These are phyloP conservation scores for Penicillium sp. DNA, from an alignment of 2,329 filamentous ascomycete species.

Conservation along the genomic window DNA sequence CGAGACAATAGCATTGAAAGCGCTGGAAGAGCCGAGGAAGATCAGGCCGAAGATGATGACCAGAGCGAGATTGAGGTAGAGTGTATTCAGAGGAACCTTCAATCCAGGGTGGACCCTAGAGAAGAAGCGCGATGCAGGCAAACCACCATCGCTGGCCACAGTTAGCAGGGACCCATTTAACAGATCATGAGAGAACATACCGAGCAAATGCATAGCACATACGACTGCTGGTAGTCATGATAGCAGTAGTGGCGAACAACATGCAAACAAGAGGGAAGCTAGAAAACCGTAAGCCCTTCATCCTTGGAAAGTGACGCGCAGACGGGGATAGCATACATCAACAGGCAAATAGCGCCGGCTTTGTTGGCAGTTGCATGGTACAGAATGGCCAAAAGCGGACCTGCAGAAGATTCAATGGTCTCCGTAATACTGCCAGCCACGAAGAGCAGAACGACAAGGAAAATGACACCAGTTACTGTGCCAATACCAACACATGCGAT, in stretches of 20 bases:
- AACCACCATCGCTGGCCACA: constrained; percentile 59
- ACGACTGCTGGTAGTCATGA: constrained; percentile 39
- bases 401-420: constrained; percentile 57
- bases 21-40: constrained; percentile 66
- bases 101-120: constrained; percentile 62
- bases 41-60: constrained; percentile 70
- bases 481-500: constrained; percentile 65
- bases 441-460: constrained; percentile 64
- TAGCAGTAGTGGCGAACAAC: constrained; percentile 34
- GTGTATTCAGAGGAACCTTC: constrained; percentile 66
- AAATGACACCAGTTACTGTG: constrained; percentile 62
- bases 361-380: constrained; percentile 62
- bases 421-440: constrained; percentile 59
- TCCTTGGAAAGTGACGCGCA: background rate
- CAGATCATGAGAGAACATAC: constrained; percentile 8
- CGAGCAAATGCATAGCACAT: constrained; percentile 40
- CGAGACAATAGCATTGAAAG: constrained; percentile 71
- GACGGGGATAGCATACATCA: constrained; percentile 49
- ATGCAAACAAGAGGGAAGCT: constrained; percentile 37
- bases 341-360: constrained; percentile 62
- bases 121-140: constrained; percentile 63
- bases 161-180: background rate
- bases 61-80: constrained; percentile 60
- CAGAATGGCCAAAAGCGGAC: constrained; percentile 64
- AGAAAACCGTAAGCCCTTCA: constrained; percentile 12